Conservation (phyloP, 2,329 filamentous ascomycete genomes). For the Waltergamsia citrina region DNA sequence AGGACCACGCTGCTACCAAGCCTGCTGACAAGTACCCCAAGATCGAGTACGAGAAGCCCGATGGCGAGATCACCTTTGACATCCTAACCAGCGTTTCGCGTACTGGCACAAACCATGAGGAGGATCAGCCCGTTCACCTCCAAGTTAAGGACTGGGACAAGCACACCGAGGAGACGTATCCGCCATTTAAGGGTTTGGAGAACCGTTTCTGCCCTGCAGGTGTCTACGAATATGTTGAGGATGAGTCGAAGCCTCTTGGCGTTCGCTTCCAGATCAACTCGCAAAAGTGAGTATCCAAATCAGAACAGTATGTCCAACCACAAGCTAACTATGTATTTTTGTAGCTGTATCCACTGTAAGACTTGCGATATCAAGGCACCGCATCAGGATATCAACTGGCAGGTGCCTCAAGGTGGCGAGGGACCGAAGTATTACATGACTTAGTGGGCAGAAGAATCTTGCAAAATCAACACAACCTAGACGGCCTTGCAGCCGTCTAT, state of each 20-base stretch:
- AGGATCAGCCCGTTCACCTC: conserved; percentile 94
- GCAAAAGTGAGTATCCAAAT: conserved; percentile 78
- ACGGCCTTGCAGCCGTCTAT: too few relatives aligned
- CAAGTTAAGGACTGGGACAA: conserved; percentile 93
- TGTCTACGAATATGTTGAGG: conserved; percentile 97
- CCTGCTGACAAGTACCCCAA: conserved; percentile 69
- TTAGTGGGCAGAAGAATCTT: too few relatives aligned
- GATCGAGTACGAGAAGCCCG: conserved; percentile 95
- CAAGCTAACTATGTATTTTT: neutral
- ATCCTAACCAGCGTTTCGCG: conserved; percentile 91
- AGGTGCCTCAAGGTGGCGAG: conserved; percentile 86
- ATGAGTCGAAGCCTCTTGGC: conserved; percentile 74
- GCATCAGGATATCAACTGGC: conserved; percentile 94
- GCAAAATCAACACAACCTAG: too few relatives aligned
- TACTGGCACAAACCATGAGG: conserved; percentile 96
- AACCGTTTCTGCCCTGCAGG: conserved; percentile 95
- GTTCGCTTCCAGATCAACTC: conserved; percentile 96
- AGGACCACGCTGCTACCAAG: conserved; percentile 73
- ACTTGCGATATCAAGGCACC: conserved; percentile 99
- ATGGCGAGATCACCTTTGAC: conserved; percentile 91
- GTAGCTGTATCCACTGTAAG: conserved; percentile 97
- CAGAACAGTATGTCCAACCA: too few relatives aligned
- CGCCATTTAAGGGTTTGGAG: conserved; percentile 83
- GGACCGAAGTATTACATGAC: conserved; percentile 65
- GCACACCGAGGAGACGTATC: conserved; percentile 76